phyloP scores from a whole-genome alignment of 176 grass and related monocot genomes.

The Elymus sibiricus region DNA sequence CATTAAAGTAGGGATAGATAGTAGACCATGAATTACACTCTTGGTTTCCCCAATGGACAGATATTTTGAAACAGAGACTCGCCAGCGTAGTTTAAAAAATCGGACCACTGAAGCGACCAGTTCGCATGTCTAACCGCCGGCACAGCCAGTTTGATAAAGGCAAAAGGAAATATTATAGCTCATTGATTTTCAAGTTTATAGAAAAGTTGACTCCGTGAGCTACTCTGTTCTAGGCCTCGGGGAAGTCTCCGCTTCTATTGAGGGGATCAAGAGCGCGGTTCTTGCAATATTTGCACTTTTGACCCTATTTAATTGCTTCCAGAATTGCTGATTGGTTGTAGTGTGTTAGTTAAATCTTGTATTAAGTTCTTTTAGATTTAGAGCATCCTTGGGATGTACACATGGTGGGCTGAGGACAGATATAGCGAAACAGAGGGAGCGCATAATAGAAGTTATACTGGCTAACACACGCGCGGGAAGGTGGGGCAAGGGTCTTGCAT shows the following conservation, averaged over 20 bases:
- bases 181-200: neutral
- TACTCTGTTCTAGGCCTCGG: neutral
- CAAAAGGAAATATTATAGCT: neutral
- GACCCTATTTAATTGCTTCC: neutral
- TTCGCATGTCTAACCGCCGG: neutral
- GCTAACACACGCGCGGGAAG: neutral
- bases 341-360: neutral
- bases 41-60: neutral
- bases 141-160: neutral
- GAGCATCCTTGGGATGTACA: neutral
- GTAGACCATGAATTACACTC: neutral
- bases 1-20: neutral
- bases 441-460: neutral
- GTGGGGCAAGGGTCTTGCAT: neutral
- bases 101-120: neutral
- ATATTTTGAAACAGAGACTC: neutral
- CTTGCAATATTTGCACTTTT: neutral
- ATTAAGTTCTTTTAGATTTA: neutral
- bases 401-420: neutral
- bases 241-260: neutral
- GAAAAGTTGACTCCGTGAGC: neutral
- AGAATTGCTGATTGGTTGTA: neutral
- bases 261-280: neutral
- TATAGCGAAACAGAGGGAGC: neutral
- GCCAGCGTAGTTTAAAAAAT: neutral